Evolutionary conservation across 2,329 filamentous ascomycete species (phyloP), one percentile per base, ranked within the genome.

Genomic region (Cadophora malorum): DNA sequence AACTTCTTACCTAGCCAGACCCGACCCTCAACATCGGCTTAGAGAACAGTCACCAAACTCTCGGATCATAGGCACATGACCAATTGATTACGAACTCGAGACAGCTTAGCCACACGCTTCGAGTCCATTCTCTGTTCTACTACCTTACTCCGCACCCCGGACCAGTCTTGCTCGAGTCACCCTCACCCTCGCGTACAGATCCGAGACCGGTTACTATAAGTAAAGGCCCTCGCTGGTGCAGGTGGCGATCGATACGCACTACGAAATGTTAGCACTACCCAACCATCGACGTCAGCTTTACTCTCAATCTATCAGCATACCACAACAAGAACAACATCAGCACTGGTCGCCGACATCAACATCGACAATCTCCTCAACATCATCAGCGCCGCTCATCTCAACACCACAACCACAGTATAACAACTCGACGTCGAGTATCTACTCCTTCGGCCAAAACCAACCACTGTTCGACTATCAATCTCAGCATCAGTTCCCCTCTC

Each of bases 381-480:
- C 60, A 52, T 53, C 61, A 41, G 33, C 60, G 56, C 58, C 50
- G 28, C 52, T 55, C 35, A 65, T 70, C 31, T 70, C 65, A 67
- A 74, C 69, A 28, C 66, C 68, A n/a, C 66, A 66, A 67, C 69
- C 66, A 58, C 69, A 69, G 23, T 65, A 69, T 52, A 66, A 66
- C 28, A 68, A 66, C 10, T 67, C 68, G 16, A 63, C 70, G 33
- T 69, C 66, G 65, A 63, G 50, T 55, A 25, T 73, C 47, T 75
- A 71, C 50, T 64, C 72, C 14, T 74, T 75, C 55, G 70, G 65
- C 8, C 41, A 68, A 21, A 74, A 76, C 52, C 73, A 74, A 59
- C 69, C 72, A 8, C 55, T 74, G 52, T 74, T 74, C 63, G 73
- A 74, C 45, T 73, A 72, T 47, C 69, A 71, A 63, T 53, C 69